phyloP scores from a whole-genome alignment of 1,284 basidiomycete species.

The Apiotrichum mycotoxinovorans region DNA sequence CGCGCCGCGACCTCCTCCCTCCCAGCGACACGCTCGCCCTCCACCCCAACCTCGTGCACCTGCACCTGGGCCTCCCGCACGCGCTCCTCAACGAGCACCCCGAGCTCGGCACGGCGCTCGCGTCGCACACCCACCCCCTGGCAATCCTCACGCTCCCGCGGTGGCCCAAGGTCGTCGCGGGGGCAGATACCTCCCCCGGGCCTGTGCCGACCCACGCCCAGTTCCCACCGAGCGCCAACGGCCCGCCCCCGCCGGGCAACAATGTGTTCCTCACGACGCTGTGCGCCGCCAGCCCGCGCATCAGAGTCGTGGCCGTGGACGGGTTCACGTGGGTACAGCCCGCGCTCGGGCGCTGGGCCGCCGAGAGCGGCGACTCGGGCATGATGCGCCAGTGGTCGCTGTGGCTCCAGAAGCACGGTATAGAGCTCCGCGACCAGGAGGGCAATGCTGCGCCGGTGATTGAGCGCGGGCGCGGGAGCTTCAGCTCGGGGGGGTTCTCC shows the following conservation, averaged over 20 bases:
- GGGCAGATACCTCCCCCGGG: constrained; percentile 4
- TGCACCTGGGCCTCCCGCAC: constrained; percentile 35
- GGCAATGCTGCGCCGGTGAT: constrained; percentile 24
- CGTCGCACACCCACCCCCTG: constrained; percentile 52
- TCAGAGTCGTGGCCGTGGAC: constrained; percentile 31
- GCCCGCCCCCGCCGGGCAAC: constrained; percentile 1
- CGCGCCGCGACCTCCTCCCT: constrained; percentile 64
- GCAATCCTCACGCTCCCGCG: constrained; percentile 65
- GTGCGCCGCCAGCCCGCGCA: not conserved
- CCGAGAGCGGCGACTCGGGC: constrained; percentile 37
- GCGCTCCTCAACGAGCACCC: constrained; percentile 27
- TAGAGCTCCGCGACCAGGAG: constrained; percentile 42
- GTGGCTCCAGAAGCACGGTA: constrained; percentile 18
- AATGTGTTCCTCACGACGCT: constrained; percentile 23
- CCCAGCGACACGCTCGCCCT: constrained; percentile 46
- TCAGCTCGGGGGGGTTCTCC: not conserved
- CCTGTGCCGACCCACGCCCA: not conserved
- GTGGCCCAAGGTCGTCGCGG: constrained; percentile 22
- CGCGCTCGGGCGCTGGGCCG: constrained; percentile 33
- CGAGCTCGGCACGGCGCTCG: constrained; percentile 8
- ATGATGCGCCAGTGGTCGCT: constrained; percentile 39
- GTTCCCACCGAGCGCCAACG: not conserved
- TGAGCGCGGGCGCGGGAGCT: constrained; percentile 8
- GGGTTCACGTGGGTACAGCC: constrained; percentile 43
- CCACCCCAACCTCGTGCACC: constrained; percentile 42